Evolutionary conservation across 306 rosid genomes (phyloP), one percentile per base, ranked within the genome.

Genomic region (Astragalus membranaceus): DNA sequence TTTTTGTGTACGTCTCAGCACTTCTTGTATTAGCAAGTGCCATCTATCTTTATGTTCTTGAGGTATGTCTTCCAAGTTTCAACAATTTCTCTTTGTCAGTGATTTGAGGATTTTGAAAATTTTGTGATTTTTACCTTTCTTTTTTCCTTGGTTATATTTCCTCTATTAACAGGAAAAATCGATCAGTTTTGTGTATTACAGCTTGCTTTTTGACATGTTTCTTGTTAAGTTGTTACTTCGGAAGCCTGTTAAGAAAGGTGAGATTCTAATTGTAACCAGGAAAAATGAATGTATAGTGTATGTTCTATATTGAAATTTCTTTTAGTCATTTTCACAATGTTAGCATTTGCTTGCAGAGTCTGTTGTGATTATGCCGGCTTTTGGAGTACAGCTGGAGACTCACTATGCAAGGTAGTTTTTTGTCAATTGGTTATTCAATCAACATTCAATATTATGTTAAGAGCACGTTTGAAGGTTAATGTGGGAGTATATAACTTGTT

Each of bases 341-440:
- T 64, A 15, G 37, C 43, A 15, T 62, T 79, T 68, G 41, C 60
- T 47, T 58, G 75, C 92, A 93, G 96, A 93, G 81, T 87, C 92
- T 39, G 89, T 93, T 35, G 72, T 93, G 56, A 80, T 93, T 78
- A 84, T 93, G 87, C 96, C 98, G 10, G 90, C 93, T 75, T 90
- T 93, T 61, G 98, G 98, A 61, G 92, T 93, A 68, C 97, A 93
- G 77, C 94, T 93, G 63, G 95, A 93, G 77, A 90, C 94, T 76
- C 90, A 85, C 76, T 87, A 79, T 72, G 44, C 32, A 56, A 87
- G 98, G 98, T 93, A 69, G 56, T 10, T 57, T 56, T 44, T 77
- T 36, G 49, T 53, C 58, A n/a, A 70, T 29, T 53, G 2, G 39
- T 57, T 64, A 23, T 51, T 75, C 51, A 33, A 32, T 47, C 13